A percentile compares a stretch with the other conserved stretches of the same genome.
phyloP scores from a whole-genome alignment of 768 basidiomycete species.

The Suillus decipiens region DNA sequence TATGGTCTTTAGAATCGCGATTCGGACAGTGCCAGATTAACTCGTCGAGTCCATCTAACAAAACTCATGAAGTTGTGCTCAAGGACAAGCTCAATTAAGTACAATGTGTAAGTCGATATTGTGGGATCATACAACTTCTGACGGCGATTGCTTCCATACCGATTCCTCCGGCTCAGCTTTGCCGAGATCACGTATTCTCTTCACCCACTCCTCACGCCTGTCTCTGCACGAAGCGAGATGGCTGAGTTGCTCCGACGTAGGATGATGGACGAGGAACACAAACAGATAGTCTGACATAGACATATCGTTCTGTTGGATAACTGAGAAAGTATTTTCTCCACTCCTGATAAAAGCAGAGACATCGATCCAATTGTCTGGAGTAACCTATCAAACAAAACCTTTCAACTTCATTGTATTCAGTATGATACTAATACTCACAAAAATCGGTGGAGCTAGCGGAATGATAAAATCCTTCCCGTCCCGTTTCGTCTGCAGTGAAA shows the following conservation, averaged over 20 bases:
- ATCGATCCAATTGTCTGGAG: constrained; percentile 53
- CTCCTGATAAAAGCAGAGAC: constrained; percentile 43
- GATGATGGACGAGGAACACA: constrained; percentile 49
- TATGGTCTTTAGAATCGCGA: background rate
- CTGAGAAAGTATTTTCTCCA: constrained; percentile 46
- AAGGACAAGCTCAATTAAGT: background rate
- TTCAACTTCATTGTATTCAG: background rate
- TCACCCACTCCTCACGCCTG: constrained; percentile 25
- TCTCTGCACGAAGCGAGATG: constrained; percentile 18
- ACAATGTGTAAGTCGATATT: background rate
- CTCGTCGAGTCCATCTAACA: too few species aligned
- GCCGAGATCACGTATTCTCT: constrained; percentile 22
- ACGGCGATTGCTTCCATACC: background rate
- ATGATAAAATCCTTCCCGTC: constrained; percentile 15
- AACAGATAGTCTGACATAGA: constrained; percentile 48
- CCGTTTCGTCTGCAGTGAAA: constrained; percentile 19
- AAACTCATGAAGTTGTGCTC: too few species aligned
- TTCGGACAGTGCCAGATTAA: background rate
- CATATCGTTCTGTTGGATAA: constrained; percentile 45
- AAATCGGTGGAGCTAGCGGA: constrained; percentile 32
- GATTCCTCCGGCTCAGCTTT: constrained; percentile 3
- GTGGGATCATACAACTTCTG: background rate
- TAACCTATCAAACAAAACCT: constrained; percentile 36
- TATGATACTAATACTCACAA: constrained; percentile 36
- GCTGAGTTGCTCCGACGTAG: constrained; percentile 46